Evolutionary conservation across 164 flowering plant genomes (phyloP).

Genomic region (Chloranthus sessilifolius): DNA sequence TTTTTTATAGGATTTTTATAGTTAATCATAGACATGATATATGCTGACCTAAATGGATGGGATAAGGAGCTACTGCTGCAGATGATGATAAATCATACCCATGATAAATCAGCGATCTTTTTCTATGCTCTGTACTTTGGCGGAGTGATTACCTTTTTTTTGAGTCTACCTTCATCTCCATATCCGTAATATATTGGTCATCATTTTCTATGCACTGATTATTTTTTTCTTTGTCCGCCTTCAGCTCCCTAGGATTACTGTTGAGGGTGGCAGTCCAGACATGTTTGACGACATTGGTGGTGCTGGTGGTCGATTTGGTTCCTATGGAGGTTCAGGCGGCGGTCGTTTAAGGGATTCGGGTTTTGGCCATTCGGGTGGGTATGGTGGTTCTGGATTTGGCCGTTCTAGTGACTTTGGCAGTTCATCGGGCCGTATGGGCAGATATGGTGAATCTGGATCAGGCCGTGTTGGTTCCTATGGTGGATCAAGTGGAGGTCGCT

Average conservation of each 20-base stretch:
- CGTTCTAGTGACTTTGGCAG: slow-evolving; percentile 13
- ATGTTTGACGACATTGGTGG: slow-evolving; percentile 37
- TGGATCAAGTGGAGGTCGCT: slow-evolving; percentile 15
- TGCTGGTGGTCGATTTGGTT: slow-evolving; percentile 33
- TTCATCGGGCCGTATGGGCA: slow-evolving; percentile 12
- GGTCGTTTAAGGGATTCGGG: slow-evolving; percentile 22
- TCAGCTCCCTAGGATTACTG: slow-evolving; percentile 70
- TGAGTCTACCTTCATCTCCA: background rate
- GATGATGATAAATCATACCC: no score
- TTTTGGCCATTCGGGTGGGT: slow-evolving; percentile 8
- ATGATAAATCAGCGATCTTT: no score
- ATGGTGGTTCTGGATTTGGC: slow-evolving; percentile 12
- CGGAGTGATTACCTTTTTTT: background rate
- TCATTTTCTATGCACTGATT: background rate
- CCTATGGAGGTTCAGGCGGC: slow-evolving; percentile 25
- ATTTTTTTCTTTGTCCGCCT: background rate
- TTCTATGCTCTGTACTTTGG: background rate
- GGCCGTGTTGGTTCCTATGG: slow-evolving; percentile 17
- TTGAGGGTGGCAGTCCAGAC: slow-evolving; percentile 32
- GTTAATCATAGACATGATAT: no score
- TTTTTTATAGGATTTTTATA: no score
- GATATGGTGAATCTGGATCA: slow-evolving; percentile 15
- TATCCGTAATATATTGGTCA: background rate
- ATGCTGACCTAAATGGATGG: no score
- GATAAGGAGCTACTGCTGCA: no score